Percentiles rank a stretch among this genome's conserved stretches.
Conservation (phyloP, 2,329 filamentous ascomycete species). For the Ceratocystis albifundus region DNA sequence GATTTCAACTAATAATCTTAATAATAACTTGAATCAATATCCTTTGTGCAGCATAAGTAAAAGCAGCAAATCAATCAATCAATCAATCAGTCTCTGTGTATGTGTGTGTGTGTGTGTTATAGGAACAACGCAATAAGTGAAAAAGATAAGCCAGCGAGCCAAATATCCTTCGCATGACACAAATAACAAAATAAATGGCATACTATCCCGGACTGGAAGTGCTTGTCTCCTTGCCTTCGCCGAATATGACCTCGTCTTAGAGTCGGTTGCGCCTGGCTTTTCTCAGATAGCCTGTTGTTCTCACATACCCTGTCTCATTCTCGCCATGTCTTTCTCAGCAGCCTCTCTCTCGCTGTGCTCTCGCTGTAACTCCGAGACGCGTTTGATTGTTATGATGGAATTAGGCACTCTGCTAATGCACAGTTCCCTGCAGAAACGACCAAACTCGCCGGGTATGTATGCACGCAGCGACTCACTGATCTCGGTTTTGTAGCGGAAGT, state of each 20-base stretch:
- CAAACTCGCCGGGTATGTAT: constrained; percentile 65
- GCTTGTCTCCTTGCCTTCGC: no score
- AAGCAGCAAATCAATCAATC: neutral
- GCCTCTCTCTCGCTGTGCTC: constrained; percentile 19
- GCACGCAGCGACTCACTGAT: constrained; percentile 70
- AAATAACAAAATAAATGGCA: no score
- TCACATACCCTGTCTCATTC: constrained; percentile 9
- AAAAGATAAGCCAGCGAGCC: no score
- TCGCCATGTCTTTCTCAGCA: neutral
- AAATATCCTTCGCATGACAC: no score
- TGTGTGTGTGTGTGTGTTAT: no score
- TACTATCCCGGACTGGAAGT: no score
- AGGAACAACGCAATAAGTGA: neutral
- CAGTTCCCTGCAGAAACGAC: constrained; percentile 61
- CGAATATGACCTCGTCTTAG: neutral
- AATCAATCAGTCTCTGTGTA: no score
- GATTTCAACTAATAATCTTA: neutral
- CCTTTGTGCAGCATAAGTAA: no score
- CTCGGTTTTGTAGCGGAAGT: constrained; percentile 60
- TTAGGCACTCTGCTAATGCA: constrained; percentile 51
- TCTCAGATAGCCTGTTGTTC: neutral
- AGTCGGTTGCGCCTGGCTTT: neutral
- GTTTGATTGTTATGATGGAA: constrained; percentile 44
- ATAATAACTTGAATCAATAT: neutral
- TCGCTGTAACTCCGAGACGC: constrained; percentile 26